phyloP scores from a whole-genome alignment of 352 stramenopile species.

The Phytophthora tubulina region DNA sequence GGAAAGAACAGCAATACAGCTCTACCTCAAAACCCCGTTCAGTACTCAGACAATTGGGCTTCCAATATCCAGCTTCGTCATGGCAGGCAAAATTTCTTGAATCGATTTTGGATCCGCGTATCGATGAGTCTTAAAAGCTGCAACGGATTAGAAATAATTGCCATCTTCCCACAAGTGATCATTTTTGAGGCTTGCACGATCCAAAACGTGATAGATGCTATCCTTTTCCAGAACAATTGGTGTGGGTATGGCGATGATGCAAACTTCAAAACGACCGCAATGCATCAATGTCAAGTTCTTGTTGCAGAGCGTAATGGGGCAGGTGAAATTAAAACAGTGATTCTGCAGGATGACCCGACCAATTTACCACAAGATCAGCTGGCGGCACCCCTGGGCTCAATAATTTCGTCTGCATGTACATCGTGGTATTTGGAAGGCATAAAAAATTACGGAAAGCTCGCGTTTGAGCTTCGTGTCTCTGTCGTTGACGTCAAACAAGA shows the following conservation, averaged over 20 bases:
- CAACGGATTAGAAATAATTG: constrained; percentile 26
- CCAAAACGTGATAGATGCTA: constrained; percentile 20
- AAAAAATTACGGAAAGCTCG: neutral
- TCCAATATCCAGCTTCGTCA: neutral
- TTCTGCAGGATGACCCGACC: neutral
- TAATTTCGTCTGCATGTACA: neutral
- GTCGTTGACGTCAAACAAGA: constrained; percentile 17
- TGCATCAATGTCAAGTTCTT: constrained; percentile 17
- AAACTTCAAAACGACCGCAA: neutral
- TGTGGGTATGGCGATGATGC: constrained; percentile 37
- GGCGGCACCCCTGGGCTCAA: neutral
- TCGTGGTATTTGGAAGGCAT: constrained; percentile 1
- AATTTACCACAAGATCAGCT: constrained; percentile 26
- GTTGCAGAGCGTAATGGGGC: constrained; percentile 2
- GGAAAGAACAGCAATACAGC: neutral
- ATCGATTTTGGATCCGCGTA: constrained; percentile 20
- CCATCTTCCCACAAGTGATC: constrained; percentile 22
- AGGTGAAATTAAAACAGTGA: constrained; percentile 20
- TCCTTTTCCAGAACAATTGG: constrained; percentile 83
- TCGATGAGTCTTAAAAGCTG: constrained; percentile 13
- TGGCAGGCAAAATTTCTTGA: neutral
- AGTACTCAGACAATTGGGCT: neutral
- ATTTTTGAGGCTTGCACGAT: constrained; percentile 11
- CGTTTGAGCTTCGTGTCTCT: constrained; percentile 27
- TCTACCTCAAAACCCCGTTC: neutral